A percentile compares a stretch with the other conserved stretches of the same genome.
Conservation (phyloP, 352 stramenopile genomes). For the Phytophthora fragariaefolia region DNA sequence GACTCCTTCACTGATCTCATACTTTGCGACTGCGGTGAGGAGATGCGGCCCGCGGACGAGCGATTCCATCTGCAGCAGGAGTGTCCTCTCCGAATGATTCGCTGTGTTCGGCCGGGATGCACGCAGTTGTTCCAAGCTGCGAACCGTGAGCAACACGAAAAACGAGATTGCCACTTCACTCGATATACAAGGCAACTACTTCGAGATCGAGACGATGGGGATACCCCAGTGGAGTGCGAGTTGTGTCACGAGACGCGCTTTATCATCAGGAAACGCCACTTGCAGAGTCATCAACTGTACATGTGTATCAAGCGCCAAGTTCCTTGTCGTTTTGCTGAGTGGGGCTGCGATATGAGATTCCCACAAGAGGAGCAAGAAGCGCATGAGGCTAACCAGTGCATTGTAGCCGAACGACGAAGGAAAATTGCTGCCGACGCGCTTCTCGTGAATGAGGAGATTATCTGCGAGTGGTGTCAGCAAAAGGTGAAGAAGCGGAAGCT, state of each 20-base stretch:
- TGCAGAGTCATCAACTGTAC: conserved; percentile 54
- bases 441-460: conserved; percentile 57
- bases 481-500: conserved; percentile 70
- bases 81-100: conserved; percentile 51
- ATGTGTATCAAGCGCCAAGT: conserved; percentile 59
- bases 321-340: conserved; percentile 52
- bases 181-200: conserved; percentile 51
- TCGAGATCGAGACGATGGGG: conserved; percentile 43
- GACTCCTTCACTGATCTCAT: conserved; percentile 34
- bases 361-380: conserved; percentile 38
- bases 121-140: conserved; percentile 38
- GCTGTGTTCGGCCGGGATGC: conserved; percentile 57
- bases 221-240: conserved; percentile 46
- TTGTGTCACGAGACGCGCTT: conserved; percentile 45
- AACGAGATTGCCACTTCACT: conserved; percentile 38
- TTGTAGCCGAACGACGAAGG: conserved; percentile 49
- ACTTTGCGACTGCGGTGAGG: conserved; percentile 63
- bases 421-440: conserved; percentile 48
- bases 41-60: conserved; percentile 44
- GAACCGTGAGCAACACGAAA: conserved; percentile 46
- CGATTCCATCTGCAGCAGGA: conserved; percentile 43
- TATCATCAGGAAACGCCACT: conserved; percentile 38
- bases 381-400: conserved; percentile 53
- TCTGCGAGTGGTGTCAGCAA: conserved; percentile 74
- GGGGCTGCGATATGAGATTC: conserved; percentile 56